Percentiles rank a stretch among this genome's conserved stretches.
phyloP scores from a whole-genome alignment of 148 eudicot genomes.

The Rhododendron henanense region DNA sequence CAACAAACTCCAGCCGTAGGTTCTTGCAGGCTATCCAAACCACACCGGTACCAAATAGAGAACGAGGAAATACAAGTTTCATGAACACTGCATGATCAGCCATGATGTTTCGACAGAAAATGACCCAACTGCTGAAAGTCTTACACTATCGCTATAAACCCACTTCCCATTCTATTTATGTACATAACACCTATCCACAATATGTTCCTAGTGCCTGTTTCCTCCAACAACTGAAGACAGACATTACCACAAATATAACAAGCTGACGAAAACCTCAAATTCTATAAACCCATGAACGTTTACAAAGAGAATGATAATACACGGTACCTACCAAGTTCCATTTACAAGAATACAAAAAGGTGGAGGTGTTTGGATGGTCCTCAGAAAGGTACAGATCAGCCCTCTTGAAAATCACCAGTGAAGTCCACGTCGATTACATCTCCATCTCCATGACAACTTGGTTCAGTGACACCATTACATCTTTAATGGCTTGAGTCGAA shows the following conservation, averaged over 20 bases:
- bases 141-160: background rate
- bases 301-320: too few relatives aligned
- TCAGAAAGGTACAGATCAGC: background rate
- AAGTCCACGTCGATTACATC: slow-evolving; percentile 54
- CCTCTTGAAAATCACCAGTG: background rate
- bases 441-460: slow-evolving; percentile 63
- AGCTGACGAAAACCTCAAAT: too few relatives aligned
- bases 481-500: slow-evolving; percentile 57
- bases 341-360: background rate
- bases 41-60: background rate
- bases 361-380: background rate
- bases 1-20: background rate
- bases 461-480: slow-evolving; percentile 64
- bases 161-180: background rate
- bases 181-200: background rate
- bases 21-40: background rate
- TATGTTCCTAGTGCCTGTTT: background rate
- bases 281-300: too few relatives aligned
- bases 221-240: background rate
- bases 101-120: background rate
- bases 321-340: too few relatives aligned
- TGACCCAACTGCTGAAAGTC: too few relatives aligned
- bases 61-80: background rate
- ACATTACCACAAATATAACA: too few relatives aligned
- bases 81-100: background rate